Base-by-base conservation (phyloP, 768 basidiomycete species). In the Leccinum rimulosum region DNA sequence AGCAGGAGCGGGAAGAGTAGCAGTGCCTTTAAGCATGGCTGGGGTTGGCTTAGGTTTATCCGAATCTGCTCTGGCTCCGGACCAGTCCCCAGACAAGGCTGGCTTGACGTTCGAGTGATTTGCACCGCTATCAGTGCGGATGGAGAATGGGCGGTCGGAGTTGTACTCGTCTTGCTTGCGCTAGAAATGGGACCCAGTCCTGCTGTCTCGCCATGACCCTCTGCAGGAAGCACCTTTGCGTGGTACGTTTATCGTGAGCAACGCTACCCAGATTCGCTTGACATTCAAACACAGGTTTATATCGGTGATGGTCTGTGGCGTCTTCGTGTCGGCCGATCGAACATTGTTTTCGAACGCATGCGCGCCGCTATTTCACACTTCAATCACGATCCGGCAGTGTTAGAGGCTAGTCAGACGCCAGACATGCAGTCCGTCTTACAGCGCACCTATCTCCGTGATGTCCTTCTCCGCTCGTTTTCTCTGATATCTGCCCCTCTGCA, bases 391-490 rank as follows among this genome's bases (percentile, higher is more conserved):
- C 82, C 85, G 0, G 66, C 68, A 3, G 55, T 62, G 9, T 70
- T 80, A 25, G 82, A 85, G 63, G 57, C 50, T 2, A 40, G 55
- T 28, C 61, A 67, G n/a, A 64, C 62, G 3, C 57, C 64, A 1
- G 77, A 78, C 55, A 74, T 75, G 31, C 80, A 90, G 65, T 72
- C 76, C 54, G 80, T 90, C 19, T 67, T 91, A 1, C 79, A 82
- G 47, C 93, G 93, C 0, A 93, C 92, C 2, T 74, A 80, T 56
- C 75, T 95, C 15, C 82, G 91, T 28, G 87, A 94, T 62, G 75
- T 87, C 1, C 64, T 95, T 12, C 75, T 96, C 3, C 79, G 79
- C 19, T 78, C 83, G 3, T 89, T 88, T 66, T 76, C 65, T 36
- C 72, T 66, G 0, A 28, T 47, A 15, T 72, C 70, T 1, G 30